Percentiles rank a stretch among this genome's conserved stretches.
These are phyloP conservation scores for Alternaria postmessia DNA, from an alignment of 2,329 filamentous ascomycete species.

Conservation along the genomic window DNA sequence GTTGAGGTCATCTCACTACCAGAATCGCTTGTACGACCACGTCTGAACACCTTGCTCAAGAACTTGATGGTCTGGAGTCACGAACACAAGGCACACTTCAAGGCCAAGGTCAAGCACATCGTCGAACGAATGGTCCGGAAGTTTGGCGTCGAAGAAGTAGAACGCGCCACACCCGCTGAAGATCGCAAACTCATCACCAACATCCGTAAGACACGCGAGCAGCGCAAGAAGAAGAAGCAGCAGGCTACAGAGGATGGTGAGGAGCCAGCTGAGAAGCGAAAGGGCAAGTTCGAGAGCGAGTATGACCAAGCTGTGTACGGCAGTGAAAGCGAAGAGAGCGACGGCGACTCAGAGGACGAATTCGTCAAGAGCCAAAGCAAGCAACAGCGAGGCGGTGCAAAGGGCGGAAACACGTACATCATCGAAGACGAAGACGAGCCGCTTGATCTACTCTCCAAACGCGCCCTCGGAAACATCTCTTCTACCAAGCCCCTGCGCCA, in stretches of 20 bases:
- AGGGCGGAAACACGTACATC: conserved; percentile 76
- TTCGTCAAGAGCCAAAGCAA: conserved; percentile 45
- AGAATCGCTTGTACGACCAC: conserved; percentile 77
- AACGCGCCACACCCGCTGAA: conserved; percentile 80
- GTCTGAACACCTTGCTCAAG: conserved; percentile 79
- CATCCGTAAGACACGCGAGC: conserved; percentile 93
- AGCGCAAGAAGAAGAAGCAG: conserved; percentile 87
- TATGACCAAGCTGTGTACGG: conserved; percentile 97
- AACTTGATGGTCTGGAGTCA: conserved; percentile 96
- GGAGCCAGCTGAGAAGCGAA: conserved; percentile 51
- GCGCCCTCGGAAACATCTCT: conserved; percentile 90
- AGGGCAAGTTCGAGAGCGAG: conserved; percentile 83
- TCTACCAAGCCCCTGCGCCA: conserved; percentile 80
- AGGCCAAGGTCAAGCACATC: conserved; percentile 97
- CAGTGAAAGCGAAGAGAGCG: conserved; percentile 63
- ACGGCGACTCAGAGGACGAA: conserved; percentile 51
- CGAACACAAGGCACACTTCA: conserved; percentile 97
- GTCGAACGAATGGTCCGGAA: conserved; percentile 91
- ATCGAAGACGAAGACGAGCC: conserved; percentile 94
- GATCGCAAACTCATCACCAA: conserved; percentile 92
- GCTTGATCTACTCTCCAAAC: conserved; percentile 88
- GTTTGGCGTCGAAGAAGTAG: conserved; percentile 83
- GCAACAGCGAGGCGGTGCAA: conserved; percentile 49
- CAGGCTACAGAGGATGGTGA: conserved; percentile 67
- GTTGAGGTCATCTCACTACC: conserved; percentile 90